Conservation (phyloP, 2,329 filamentous ascomycete genomes). For the Cordyceps fumosorosea region DNA sequence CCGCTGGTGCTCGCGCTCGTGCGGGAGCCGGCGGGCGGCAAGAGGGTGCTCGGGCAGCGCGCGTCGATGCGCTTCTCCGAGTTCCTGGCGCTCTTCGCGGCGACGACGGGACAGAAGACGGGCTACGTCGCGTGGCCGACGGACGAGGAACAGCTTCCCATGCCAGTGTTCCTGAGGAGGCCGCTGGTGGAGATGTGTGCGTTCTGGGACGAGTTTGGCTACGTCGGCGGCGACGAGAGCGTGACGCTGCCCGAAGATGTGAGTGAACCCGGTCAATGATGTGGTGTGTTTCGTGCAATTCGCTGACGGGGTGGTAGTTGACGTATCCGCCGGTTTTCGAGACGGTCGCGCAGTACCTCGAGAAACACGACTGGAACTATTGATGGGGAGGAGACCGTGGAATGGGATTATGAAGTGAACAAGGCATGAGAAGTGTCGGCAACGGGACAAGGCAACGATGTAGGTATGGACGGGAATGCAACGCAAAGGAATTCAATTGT, state of each 20-base stretch:
- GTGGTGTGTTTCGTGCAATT: not conserved
- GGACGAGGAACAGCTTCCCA: not conserved
- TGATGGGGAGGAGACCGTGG: not conserved
- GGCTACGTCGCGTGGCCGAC: conserved; percentile 6
- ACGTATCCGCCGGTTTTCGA: not conserved
- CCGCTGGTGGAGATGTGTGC: conserved; percentile 11
- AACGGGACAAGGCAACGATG: no score
- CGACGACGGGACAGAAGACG: conserved; percentile 15
- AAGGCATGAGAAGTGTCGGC: not conserved
- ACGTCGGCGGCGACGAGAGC: conserved; percentile 14
- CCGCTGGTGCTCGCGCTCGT: conserved; percentile 20
- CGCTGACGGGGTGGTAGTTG: not conserved
- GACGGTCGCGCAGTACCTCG: not conserved
- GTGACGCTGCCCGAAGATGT: conserved; percentile 15
- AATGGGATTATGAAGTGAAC: not conserved
- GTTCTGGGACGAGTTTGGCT: conserved; percentile 17
- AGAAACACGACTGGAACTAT: not conserved
- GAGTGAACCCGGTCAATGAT: conserved; percentile 12
- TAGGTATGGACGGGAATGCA: no score
- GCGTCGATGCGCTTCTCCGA: conserved; percentile 19
- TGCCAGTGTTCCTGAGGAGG: conserved; percentile 8
- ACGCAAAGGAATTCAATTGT: no score
- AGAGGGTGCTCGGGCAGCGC: conserved; percentile 20
- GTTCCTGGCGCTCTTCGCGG: conserved; percentile 15
- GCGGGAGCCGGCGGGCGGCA: conserved; percentile 14